A percentile compares a stretch with the other conserved stretches of the same genome.
Evolutionary conservation across 768 basidiomycete genomes (phyloP).

Genomic region (Baorangia bicolor): DNA sequence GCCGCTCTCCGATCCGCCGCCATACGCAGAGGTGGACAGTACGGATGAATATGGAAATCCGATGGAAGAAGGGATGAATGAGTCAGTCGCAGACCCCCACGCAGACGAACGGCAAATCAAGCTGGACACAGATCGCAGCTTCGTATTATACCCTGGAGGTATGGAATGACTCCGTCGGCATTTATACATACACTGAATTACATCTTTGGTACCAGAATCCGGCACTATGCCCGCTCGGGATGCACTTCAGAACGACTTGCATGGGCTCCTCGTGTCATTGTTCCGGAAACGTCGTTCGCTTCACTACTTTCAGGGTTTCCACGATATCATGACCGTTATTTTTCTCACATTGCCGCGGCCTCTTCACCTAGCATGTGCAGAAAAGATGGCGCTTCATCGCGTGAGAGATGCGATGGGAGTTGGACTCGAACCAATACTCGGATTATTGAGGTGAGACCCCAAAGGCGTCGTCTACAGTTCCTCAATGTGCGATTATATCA

Average conservation of each 20-base stretch:
- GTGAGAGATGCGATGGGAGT: constrained; percentile 88
- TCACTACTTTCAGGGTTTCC: constrained; percentile 90
- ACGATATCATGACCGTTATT: constrained; percentile 87
- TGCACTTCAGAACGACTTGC: constrained; percentile 60
- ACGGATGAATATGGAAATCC: neutral
- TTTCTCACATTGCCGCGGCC: constrained; percentile 69
- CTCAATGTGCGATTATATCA: neutral
- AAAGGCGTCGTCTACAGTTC: neutral
- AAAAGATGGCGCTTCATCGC: constrained; percentile 33
- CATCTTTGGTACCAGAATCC: constrained; percentile 17
- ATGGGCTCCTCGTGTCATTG: constrained; percentile 69
- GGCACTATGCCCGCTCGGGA: constrained; percentile 36
- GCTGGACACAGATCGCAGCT: constrained; percentile 90
- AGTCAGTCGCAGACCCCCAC: constrained; percentile 39
- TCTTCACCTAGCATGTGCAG: constrained; percentile 53
- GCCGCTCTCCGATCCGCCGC: constrained; percentile 39
- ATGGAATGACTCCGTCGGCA: constrained; percentile 23
- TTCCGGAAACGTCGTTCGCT: constrained; percentile 72
- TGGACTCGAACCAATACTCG: constrained; percentile 82
- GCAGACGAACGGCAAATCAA: constrained; percentile 83
- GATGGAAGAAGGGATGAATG: neutral
- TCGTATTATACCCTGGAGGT: constrained; percentile 92
- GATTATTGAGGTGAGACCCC: constrained; percentile 59
- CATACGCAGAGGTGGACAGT: constrained; percentile 25
- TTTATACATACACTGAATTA: constrained; percentile 9